A percentile compares a stretch with the other conserved stretches of the same genome.
Conservation (phyloP, 495 filamentous ascomycete species). For the Bathelium albidoporum region DNA sequence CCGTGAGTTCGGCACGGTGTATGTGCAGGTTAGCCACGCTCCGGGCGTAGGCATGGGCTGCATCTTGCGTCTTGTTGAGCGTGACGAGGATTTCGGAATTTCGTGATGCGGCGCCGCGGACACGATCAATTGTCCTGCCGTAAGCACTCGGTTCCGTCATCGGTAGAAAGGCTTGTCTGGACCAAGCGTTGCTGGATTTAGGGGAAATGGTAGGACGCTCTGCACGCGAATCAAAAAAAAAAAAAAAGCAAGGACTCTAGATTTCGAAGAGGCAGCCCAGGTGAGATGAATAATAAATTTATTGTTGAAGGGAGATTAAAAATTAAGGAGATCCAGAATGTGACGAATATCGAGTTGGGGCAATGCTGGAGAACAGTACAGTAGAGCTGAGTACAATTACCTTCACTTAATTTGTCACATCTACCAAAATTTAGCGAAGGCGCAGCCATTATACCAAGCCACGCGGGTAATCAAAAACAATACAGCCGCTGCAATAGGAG, state of each 20-base stretch:
- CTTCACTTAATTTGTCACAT: background rate
- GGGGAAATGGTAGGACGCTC: background rate
- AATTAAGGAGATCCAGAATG: background rate
- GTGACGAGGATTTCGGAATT: slow-evolving; percentile 2
- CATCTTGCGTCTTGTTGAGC: background rate
- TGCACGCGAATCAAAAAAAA: too few relatives aligned
- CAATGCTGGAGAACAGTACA: background rate
- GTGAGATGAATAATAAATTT: background rate
- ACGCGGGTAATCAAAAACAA: too few relatives aligned
- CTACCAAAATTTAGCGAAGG: background rate
- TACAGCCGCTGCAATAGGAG: too few relatives aligned
- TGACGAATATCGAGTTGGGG: background rate
- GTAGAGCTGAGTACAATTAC: background rate
- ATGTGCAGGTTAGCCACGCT: background rate
- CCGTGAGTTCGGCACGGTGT: background rate
- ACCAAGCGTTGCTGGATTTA: background rate
- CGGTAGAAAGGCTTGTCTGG: background rate
- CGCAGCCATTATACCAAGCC: background rate
- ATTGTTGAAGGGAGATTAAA: background rate
- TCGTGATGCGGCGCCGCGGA: background rate
- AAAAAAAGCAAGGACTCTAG: background rate
- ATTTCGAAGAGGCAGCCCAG: background rate
- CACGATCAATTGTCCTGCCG: background rate
- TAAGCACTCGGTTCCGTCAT: background rate
- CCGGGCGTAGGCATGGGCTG: background rate